Evolutionary conservation across 345 rosid genomes (phyloP).

Genomic region (Gossypium sturtianum): DNA sequence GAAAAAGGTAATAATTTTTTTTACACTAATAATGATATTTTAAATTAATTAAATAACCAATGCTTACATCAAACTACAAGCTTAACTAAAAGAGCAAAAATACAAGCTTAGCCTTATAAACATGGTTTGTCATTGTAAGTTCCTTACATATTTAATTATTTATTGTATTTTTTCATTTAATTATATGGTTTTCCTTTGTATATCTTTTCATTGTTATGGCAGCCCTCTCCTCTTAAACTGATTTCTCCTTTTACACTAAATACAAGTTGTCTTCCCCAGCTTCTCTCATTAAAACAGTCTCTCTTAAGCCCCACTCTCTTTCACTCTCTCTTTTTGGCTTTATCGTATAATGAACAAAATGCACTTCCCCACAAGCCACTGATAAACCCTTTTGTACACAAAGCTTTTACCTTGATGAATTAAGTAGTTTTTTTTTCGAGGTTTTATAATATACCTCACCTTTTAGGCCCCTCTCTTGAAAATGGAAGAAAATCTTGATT

Average conservation of each 20-base stretch:
- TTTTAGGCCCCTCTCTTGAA: slow-evolving; percentile 13
- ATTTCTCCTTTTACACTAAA: slow-evolving; percentile 31
- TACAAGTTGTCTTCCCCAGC: slow-evolving; percentile 20
- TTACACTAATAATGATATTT: background rate
- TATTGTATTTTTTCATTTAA: background rate
- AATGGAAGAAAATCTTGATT: slow-evolving; percentile 52
- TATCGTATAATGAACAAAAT: slow-evolving; percentile 3
- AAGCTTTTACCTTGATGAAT: slow-evolving; percentile 29
- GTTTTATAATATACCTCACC: slow-evolving; percentile 9
- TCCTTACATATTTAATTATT: background rate
- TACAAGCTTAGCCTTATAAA: too few species aligned
- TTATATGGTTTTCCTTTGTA: background rate
- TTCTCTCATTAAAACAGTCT: slow-evolving; percentile 20
- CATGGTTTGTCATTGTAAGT: too few species aligned
- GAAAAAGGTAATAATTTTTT: too few species aligned
- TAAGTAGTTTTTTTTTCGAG: slow-evolving; percentile 10
- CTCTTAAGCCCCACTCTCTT: slow-evolving; percentile 8
- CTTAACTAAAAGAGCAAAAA: too few species aligned
- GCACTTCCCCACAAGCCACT: slow-evolving; percentile 23
- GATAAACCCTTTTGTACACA: slow-evolving; percentile 22
- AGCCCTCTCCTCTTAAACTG: slow-evolving; percentile 5
- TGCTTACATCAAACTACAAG: background rate
- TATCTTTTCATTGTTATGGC: background rate
- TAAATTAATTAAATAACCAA: background rate
- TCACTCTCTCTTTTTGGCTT: slow-evolving; percentile 19